Evolutionary conservation across 2,329 filamentous ascomycete species (phyloP), one percentile per base, ranked within the genome.

Genomic region (Colletotrichum sp.): DNA sequence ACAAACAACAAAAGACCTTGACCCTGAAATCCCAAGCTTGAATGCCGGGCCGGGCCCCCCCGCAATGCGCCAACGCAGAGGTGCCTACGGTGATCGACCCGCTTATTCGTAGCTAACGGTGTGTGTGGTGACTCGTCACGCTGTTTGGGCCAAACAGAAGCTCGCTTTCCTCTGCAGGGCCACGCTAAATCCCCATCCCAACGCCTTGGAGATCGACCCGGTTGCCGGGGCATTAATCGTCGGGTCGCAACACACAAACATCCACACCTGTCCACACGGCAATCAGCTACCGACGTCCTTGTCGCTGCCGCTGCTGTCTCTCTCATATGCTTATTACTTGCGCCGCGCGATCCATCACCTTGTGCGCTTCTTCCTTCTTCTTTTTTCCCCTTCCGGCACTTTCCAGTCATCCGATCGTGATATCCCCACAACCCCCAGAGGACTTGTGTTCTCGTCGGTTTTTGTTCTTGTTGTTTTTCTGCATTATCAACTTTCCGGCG

Each of bases 211-310:
- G 43, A 71, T 76, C 63, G 71, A 69, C 71, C 71, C 71, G 56
- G 69, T 74, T 71, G 79, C 79, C 71, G 75, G 77, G 79, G 76
- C 79, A 80, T 70, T 73, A 58, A 79, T 79, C 77, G 75, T n/a
- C 63, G 24, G 56, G 69, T 64, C 58, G 65, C 69, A 75, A 73
- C 73, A 73, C 73, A 75, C 69, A 75, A 73, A 75, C 73, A 75
- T 36, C 52, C 69, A 58, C 52, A 70, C 43, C 26, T 65, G 63
- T 52, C 61, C 34, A 59, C 69, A 65, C 52, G 66, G 70, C 48
- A 48, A n/a, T 26, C 26, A 34, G 61, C 30, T 73, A 24, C 59
- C 32, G 21, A 63, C 65, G 71, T 56, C 28, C 24, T 58, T 24
- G 59, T 56, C 62, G 21, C 24, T 48, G 43, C 43, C 43, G 43